These are phyloP conservation scores for Verbena officinalis DNA, from an alignment of 257 asterid genomes.

Conservation along the genomic window DNA sequence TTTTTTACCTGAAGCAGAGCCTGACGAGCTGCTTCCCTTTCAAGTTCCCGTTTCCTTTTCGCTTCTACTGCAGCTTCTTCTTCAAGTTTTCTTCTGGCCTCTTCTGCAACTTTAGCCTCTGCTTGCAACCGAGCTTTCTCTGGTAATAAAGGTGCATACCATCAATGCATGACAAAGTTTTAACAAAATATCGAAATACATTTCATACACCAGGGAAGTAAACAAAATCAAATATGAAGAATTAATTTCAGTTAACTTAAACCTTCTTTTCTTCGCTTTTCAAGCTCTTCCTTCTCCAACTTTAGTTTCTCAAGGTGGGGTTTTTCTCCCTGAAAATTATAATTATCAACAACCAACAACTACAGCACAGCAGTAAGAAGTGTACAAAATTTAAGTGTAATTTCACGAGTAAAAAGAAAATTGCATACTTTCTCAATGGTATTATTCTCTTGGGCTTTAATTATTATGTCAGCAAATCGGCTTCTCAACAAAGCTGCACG, in stretches of 20 bases:
- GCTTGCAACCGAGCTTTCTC: conserved; percentile 60
- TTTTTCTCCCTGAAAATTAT: conserved; percentile 44
- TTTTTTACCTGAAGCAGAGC: conserved; percentile 46
- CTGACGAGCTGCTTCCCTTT: conserved; percentile 64
- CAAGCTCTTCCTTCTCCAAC: conserved; percentile 51
- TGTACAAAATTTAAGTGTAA: neutral
- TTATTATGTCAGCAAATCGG: conserved; percentile 55
- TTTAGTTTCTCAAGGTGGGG: conserved; percentile 43
- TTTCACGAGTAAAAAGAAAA: neutral
- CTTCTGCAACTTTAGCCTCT: conserved; percentile 55
- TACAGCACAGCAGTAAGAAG: neutral
- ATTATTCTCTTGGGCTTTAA: conserved; percentile 58
- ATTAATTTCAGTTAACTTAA: conserved; percentile 4
- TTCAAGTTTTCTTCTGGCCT: conserved; percentile 49
- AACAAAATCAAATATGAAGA: neutral
- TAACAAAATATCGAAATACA: neutral
- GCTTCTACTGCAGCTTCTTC: conserved; percentile 51
- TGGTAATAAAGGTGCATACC: conserved; percentile 16
- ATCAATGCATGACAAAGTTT: neutral
- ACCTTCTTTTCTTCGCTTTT: conserved; percentile 57
- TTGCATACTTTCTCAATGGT: conserved; percentile 40
- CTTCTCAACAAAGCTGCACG: conserved; percentile 58
- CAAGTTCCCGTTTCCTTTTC: conserved; percentile 46
- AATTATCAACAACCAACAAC: neutral
- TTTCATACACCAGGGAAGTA: neutral